Evolutionary conservation across 2,329 filamentous ascomycete species (phyloP), one percentile per base, ranked within the genome.

Genomic region (Stemphylium vesicarium): DNA sequence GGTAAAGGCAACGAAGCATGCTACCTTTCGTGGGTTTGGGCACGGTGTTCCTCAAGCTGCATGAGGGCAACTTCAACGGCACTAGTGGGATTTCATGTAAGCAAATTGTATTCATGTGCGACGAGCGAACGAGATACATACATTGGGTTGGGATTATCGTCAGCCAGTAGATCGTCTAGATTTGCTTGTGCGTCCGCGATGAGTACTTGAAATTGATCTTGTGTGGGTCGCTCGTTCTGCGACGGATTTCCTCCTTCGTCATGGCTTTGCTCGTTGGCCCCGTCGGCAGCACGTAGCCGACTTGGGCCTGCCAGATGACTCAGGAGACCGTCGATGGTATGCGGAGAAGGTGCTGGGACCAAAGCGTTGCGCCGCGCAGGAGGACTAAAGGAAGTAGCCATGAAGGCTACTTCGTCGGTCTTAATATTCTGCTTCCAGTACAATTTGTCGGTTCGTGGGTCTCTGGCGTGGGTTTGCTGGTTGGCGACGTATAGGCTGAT

Each of bases 341-440:
- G 5, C 22, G 22, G 22, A 24, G 22, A 24, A 7, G 22, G 22
- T 24, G 22, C 22, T 24, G 22, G 22, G 22, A 24, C 7, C 22
- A 24, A 24, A 35, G 42, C 53, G 48, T 52, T 45, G 41, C 42
- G 35, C 18, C 48, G 39, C 12, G 7, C 32, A n/a, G 11, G 15
- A 13, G 11, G 16, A 33, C 13, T 13, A 10, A 15, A 24, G 9
- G 18, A 9, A 22, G 36, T n/a, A 3, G 22, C 36, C 9, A 4
- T n/a, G 22, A 31, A 41, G 9, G 22, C 12, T 2, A 59, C 31
- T 1, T 33, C 15, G 32, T 58, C 48, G 11, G 57, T 65, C 4
- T 12, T 16, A 12, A 58, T 9, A 7, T 57, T 40, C 37, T 69
- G 65, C 36, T 44, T 44, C 68, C 68, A 70, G 49, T 69, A 70